Evolutionary conservation across 1,139 yeast genomes (phyloP), one percentile per base, ranked within the genome.

Genomic region (Yamadazyma spencermartinsiae): DNA sequence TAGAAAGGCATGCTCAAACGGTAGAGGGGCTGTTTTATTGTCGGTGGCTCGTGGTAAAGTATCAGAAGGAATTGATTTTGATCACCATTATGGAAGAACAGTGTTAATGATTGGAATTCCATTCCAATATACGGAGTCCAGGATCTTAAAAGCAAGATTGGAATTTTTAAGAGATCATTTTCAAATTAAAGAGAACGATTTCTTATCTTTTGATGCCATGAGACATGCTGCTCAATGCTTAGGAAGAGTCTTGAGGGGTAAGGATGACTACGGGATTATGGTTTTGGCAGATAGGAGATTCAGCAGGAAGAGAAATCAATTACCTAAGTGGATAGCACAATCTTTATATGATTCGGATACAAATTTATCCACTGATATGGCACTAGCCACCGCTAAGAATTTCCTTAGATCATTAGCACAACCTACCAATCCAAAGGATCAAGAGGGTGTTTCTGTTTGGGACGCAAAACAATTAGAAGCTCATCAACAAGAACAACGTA

Each of bases 1-100:
- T 58, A 74, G 98, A 53, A 86, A 90, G 29, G 99, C 99, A 0
- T 92, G 99, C 57, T 84, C 94, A 1, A 94, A 90, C 61, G 99
- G 99, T 4, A 74, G 98, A 48, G 99, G 99, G 2, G 99, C 99
- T 0, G 90, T 94, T 2, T 75, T 92, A 56, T 73, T 92, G 33
- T 88, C 97, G 28, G 99, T 92, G 47, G 99, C 99, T 21, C 90
- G 99, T 74, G 99, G 99, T 7, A 92, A 92, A 58, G 98, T 92
- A 2, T 86, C 96, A 2, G 99, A 92, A 65, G 99, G 99, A 44
- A 92, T 92, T 53, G 99, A 92, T 88, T 92, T 92, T 67, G 98
- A 94, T 58, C 97, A 92, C 60, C 98, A 92, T 50, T 92, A 87
- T 60, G 99, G 98, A 12, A 80, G 99, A 54, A 88, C 98, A 0